Conservation (phyloP, 768 basidiomycete genomes). For the Leucosporidium yakuticum region DNA sequence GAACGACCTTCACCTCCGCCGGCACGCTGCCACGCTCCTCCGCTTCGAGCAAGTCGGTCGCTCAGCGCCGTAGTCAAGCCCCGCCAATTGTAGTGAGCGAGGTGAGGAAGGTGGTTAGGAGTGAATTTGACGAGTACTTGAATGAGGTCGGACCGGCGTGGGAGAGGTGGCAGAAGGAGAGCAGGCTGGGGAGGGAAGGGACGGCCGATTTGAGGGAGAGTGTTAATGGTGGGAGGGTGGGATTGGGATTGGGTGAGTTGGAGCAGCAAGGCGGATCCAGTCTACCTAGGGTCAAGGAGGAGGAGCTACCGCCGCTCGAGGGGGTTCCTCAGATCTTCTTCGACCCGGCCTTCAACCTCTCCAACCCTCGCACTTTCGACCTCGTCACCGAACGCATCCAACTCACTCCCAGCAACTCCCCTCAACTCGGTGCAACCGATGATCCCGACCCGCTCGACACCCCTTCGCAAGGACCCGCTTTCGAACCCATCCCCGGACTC, state of each 20-base stretch:
- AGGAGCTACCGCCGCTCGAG: constrained; percentile 62
- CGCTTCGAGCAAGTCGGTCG: constrained; percentile 41
- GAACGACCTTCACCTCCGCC: constrained; percentile 58
- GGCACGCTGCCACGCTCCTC: constrained; percentile 39
- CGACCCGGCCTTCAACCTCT: constrained; percentile 66
- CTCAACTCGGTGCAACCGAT: constrained; percentile 3
- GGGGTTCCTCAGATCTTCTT: constrained; percentile 79
- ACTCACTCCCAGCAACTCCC: constrained; percentile 21
- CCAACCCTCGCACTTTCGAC: constrained; percentile 69
- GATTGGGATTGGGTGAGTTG: constrained; percentile 7
- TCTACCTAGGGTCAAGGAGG: constrained; percentile 25
- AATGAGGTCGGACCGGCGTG: constrained; percentile 66
- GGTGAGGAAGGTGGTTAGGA: constrained; percentile 70
- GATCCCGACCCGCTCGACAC: constrained; percentile 13
- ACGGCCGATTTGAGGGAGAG: neutral
- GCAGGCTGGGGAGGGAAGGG: neutral
- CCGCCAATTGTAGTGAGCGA: constrained; percentile 49
- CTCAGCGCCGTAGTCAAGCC: constrained; percentile 41
- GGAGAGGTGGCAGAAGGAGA: constrained; percentile 54
- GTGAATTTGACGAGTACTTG: constrained; percentile 80
- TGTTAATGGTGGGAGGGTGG: neutral
- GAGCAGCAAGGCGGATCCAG: neutral
- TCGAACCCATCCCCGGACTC: constrained; percentile 13
- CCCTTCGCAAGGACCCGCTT: neutral
- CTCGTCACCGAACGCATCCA: constrained; percentile 60